These are phyloP conservation scores for Abrus pulchellus DNA, from an alignment of 306 rosid species.

Conservation along the genomic window DNA sequence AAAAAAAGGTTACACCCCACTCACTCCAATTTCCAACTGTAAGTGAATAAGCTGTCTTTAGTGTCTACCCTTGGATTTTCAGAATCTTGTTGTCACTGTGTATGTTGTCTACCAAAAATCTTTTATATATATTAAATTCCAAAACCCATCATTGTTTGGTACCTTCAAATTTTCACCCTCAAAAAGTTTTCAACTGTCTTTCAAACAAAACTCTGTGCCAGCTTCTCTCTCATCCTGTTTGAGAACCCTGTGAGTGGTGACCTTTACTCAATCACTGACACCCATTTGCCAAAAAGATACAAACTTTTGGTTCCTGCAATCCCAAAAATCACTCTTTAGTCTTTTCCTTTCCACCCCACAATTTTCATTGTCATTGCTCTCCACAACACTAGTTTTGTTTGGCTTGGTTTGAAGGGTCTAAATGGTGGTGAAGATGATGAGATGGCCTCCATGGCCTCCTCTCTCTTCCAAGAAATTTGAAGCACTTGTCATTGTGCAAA, in stretches of 20 bases:
- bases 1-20: constrained; percentile 3
- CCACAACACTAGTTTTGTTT: background rate
- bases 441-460: constrained; percentile 92
- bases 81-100: constrained; percentile 30
- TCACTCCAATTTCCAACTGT: constrained; percentile 37
- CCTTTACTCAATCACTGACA: constrained; percentile 40
- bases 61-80: constrained; percentile 39
- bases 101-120: background rate
- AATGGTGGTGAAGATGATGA: constrained; percentile 86
- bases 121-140: constrained; percentile 8
- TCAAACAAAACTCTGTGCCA: background rate
- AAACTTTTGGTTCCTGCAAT: constrained; percentile 11
- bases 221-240: background rate
- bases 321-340: background rate
- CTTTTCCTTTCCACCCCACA: constrained; percentile 24
- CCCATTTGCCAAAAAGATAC: constrained; percentile 9
- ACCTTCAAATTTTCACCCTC: constrained; percentile 19
- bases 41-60: constrained; percentile 17
- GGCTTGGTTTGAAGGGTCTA: background rate
- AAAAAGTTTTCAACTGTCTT: constrained; percentile 35
- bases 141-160: constrained; percentile 41
- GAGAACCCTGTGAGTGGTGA: constrained; percentile 18
- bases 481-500: constrained; percentile 58
- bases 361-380: constrained; percentile 18
- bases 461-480: constrained; percentile 67